phyloP scores from a whole-genome alignment of 805 yeast species.

The Wickerhamiella australiensis region DNA sequence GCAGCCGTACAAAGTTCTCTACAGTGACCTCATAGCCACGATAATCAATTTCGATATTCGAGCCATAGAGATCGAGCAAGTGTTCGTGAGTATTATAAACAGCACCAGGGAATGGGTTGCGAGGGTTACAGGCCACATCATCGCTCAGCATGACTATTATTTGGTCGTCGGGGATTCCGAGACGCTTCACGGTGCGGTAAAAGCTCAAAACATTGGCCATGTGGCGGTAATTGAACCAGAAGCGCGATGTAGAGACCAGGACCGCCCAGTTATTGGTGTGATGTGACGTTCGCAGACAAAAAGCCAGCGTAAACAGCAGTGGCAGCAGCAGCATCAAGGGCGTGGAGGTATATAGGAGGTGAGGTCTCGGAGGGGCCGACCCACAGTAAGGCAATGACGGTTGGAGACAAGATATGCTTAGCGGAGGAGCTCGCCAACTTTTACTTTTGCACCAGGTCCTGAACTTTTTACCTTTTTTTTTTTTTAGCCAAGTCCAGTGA shows the following conservation, averaged over 20 bases:
- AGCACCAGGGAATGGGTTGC: constrained; percentile 92
- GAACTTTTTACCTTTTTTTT: too few species aligned
- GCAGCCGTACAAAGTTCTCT: constrained; percentile 80
- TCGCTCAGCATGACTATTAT: constrained; percentile 92
- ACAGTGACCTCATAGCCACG: constrained; percentile 98
- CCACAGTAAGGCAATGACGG: too few species aligned
- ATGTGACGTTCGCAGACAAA: constrained; percentile 23
- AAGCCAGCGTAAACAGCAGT: not conserved
- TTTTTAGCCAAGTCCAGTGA: too few species aligned
- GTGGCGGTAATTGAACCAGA: constrained; percentile 97
- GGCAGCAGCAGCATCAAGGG: not conserved
- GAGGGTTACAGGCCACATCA: constrained; percentile 92
- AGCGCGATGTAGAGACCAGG: constrained; percentile 84
- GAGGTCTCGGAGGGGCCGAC: too few species aligned
- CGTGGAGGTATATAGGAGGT: not conserved
- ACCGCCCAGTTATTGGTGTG: constrained; percentile 77
- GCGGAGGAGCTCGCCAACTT: too few species aligned
- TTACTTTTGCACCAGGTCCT: too few species aligned
- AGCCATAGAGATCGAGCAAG: constrained; percentile 86
- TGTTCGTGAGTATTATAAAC: constrained; percentile 90
- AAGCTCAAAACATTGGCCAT: constrained; percentile 92
- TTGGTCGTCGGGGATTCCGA: constrained; percentile 97
- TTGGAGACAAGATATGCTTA: not conserved
- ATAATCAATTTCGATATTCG: constrained; percentile 88
- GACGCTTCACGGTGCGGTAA: constrained; percentile 88